phyloP scores from a whole-genome alignment of 2,329 filamentous ascomycete species.

The Hymenotorrendiella dingleyae region DNA sequence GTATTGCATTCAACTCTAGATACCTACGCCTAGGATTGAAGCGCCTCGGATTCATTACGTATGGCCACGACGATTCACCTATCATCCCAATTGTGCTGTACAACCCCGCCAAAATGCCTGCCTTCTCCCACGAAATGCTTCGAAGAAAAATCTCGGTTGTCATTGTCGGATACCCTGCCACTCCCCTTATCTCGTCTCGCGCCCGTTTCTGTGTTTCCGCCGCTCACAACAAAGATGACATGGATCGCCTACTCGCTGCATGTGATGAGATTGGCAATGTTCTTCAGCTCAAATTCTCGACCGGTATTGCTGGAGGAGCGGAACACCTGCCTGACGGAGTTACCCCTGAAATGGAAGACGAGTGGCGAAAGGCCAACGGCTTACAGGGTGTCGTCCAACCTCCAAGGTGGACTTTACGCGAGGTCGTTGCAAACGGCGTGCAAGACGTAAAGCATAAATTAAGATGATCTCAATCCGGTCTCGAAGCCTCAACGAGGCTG shows the following conservation, averaged over 20 bases:
- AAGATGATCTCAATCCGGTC: slow-evolving; percentile 34
- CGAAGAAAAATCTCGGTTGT: slow-evolving; percentile 96
- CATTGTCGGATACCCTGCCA: slow-evolving; percentile 94
- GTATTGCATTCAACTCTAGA: slow-evolving; percentile 95
- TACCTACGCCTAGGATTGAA: slow-evolving; percentile 97
- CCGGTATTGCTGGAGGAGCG: slow-evolving; percentile 83
- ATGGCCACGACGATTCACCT: slow-evolving; percentile 94
- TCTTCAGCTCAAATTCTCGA: slow-evolving; percentile 95
- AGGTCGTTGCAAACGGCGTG: slow-evolving; percentile 64
- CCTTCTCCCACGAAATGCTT: slow-evolving; percentile 98
- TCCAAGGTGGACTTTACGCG: slow-evolving; percentile 64
- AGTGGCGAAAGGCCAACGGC: slow-evolving; percentile 56
- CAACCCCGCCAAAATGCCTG: slow-evolving; percentile 97
- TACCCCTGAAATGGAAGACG: slow-evolving; percentile 64
- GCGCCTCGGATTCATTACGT: slow-evolving; percentile 92
- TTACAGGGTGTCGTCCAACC: slow-evolving; percentile 43
- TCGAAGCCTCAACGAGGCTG: slow-evolving; percentile 6
- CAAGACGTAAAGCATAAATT: slow-evolving; percentile 62
- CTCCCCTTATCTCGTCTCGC: slow-evolving; percentile 88
- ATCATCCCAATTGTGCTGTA: slow-evolving; percentile 94
- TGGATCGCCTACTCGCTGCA: slow-evolving; percentile 81
- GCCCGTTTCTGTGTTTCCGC: slow-evolving; percentile 94
- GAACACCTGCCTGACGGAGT: slow-evolving; percentile 69
- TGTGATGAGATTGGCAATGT: slow-evolving; percentile 92
- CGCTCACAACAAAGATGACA: slow-evolving; percentile 96